Percentiles rank a stretch among this genome's conserved stretches.
These are phyloP conservation scores for Fusarium sarcochroum DNA, from an alignment of 2,329 filamentous ascomycete species.

Conservation along the genomic window DNA sequence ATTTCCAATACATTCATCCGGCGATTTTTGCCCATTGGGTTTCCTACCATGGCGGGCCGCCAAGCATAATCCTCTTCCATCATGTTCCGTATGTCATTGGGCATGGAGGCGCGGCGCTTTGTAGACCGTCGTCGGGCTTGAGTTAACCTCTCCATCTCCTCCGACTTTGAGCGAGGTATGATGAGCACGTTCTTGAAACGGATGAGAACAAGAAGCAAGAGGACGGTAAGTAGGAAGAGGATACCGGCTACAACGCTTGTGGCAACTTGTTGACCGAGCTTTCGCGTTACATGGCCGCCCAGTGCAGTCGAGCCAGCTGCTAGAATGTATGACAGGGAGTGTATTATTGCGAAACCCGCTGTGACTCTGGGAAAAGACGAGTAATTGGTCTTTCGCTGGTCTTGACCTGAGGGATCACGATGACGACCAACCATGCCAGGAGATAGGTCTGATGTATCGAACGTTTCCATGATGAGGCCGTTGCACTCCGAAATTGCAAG, in stretches of 20 bases:
- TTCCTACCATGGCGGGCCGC: conserved; percentile 79
- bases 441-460: conserved; percentile 84
- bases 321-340: conserved; percentile 77
- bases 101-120: conserved; percentile 60
- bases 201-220: conserved; percentile 73
- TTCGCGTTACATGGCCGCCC: conserved; percentile 76
- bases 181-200: conserved; percentile 77
- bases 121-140: conserved; percentile 64
- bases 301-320: conserved; percentile 78
- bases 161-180: conserved; percentile 72
- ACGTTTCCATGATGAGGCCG: conserved; percentile 84
- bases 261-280: conserved; percentile 75
- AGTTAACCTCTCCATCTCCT: conserved; percentile 68
- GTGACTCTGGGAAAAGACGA: conserved; percentile 81
- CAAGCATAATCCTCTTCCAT: conserved; percentile 71
- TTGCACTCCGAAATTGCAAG: conserved; percentile 83
- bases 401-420: conserved; percentile 57
- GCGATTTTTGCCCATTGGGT: conserved; percentile 76
- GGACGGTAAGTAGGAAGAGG: conserved; percentile 73
- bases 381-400: conserved; percentile 74
- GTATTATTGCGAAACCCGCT: conserved; percentile 79
- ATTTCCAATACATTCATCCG: conserved; percentile 80
- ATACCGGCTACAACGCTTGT: conserved; percentile 79
- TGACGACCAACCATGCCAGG: conserved; percentile 75
- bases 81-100: conserved; percentile 55